A percentile compares a stretch with the other conserved stretches of the same genome.
Evolutionary conservation across 2,329 filamentous ascomycete species (phyloP).

Genomic region (Coniella lustricola): DNA sequence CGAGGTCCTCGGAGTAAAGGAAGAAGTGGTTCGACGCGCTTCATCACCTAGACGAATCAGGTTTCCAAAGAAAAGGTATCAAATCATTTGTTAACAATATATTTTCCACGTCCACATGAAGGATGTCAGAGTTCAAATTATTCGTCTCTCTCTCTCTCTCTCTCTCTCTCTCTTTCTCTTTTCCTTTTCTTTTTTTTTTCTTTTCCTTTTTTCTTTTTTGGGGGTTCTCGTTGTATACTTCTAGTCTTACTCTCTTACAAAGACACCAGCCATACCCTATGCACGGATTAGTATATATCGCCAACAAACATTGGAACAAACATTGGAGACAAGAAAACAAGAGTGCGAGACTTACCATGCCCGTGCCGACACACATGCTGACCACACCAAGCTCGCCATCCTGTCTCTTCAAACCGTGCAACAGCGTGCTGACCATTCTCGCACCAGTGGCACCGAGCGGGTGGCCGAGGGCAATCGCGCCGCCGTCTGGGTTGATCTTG

Average conservation of each 20-base stretch:
- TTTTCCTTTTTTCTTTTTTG: too few species aligned
- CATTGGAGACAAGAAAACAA: not conserved
- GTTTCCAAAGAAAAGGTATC: too few species aligned
- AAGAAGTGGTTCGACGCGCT: too few species aligned
- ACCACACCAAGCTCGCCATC: conserved; percentile 75
- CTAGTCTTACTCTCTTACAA: not conserved
- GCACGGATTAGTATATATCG: not conserved
- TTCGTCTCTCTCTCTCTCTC: too few species aligned
- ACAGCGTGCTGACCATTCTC: conserved; percentile 67
- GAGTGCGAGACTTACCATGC: conserved; percentile 45
- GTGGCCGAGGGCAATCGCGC: conserved; percentile 90
- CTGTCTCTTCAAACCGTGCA: conserved; percentile 59
- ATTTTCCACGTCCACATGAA: too few species aligned
- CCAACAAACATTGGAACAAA: not conserved
- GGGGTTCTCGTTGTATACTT: too few species aligned
- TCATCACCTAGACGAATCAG: too few species aligned
- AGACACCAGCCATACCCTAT: not conserved
- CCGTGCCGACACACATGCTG: conserved; percentile 83
- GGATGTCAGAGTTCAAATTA: too few species aligned
- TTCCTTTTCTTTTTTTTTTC: too few species aligned
- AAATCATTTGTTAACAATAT: too few species aligned
- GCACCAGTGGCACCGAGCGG: conserved; percentile 85
- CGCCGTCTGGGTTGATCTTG: conserved; percentile 84
- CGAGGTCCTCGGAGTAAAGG: too few species aligned
- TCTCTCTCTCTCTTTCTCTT: too few species aligned